Conservation (phyloP, 768 basidiomycete genomes). For the Tulasnella sp. region DNA sequence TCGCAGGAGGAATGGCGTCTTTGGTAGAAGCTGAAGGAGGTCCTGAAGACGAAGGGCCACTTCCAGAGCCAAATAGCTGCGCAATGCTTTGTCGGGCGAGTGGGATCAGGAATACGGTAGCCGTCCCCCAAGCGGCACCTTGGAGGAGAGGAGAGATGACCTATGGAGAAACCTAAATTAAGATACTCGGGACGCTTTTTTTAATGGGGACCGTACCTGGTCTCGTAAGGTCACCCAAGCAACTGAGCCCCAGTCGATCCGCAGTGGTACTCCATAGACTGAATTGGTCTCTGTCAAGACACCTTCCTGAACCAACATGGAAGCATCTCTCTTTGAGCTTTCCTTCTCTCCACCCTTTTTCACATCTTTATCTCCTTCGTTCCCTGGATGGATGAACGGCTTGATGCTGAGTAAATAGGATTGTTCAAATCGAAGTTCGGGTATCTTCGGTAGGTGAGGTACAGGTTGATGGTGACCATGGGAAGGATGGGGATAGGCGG, state of each 20-base stretch:
- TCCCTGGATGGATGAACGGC: conserved; percentile 22
- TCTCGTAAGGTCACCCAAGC: conserved; percentile 24
- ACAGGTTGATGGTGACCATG: neutral
- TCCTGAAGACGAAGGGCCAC: neutral
- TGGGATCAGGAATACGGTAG: conserved; percentile 9
- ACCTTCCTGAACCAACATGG: conserved; percentile 4
- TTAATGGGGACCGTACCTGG: conserved; percentile 20
- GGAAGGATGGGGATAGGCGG: neutral
- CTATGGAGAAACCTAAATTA: neutral
- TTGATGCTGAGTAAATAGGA: conserved; percentile 24
- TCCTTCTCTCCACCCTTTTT: conserved; percentile 4
- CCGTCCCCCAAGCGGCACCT: conserved; percentile 19
- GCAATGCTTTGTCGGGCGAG: neutral
- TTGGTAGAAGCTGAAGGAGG: neutral
- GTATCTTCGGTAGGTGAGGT: conserved; percentile 23
- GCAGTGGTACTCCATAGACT: conserved; percentile 19
- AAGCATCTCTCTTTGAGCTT: neutral
- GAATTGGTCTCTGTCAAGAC: conserved; percentile 10
- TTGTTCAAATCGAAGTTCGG: conserved; percentile 27
- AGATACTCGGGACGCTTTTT: neutral
- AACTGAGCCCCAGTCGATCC: conserved; percentile 24
- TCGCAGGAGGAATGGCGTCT: neutral
- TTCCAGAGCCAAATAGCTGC: neutral
- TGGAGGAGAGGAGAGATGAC: conserved; percentile 19
- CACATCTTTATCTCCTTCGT: neutral